Evolutionary conservation across 164 flowering plant genomes (phyloP), one percentile per base, ranked within the genome.

Genomic region (Stephania yunnanensis): DNA sequence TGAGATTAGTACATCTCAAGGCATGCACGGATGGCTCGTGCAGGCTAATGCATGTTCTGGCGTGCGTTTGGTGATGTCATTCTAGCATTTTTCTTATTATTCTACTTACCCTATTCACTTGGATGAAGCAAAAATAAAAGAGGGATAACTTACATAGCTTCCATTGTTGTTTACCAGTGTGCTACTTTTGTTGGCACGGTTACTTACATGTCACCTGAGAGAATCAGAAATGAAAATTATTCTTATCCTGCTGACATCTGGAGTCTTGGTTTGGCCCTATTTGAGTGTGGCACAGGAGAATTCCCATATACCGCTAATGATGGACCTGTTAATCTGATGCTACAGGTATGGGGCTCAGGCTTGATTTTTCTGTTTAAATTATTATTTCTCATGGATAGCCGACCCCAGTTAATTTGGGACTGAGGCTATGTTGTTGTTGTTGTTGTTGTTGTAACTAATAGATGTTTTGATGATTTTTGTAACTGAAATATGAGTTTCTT

Each of bases 171-270:
- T 76, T 83, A 7, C 52, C 87, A 95, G 99, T 96, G 99, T 85
- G 98, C 98, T 74, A 96, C 97, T 45, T 96, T 94, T 83, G 96
- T 96, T 78, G 99, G 99, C 77, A 96, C 98, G 76, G 99, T 96
- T 19, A 96, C 99, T 61, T 92, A 95, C 79, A 94, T 96, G 99
- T 93, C 99, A 44, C 99, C 99, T n/a, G 99, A 96, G 86, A 83
- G 99, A 80, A 94, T 96, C 76, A 88, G 97, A 46, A 96, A 92
- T 81, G 98, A 93, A 71, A 85, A 78, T 76, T 96, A 96, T 81
- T 96, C 99, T 31, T 96, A 91, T 81, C 95, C 99, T 20, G 99
- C 98, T 84, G 99, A 96, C 83, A 94, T 96, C 74, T 96, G 99
- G 99, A 96, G 99, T 85, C 97, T 96, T 68, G 98, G 99, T 48